A percentile compares a stretch with the other conserved stretches of the same genome.
Evolutionary conservation across 2,329 filamentous ascomycete species (phyloP).

Genomic region (Nigrospora osmanthi): DNA sequence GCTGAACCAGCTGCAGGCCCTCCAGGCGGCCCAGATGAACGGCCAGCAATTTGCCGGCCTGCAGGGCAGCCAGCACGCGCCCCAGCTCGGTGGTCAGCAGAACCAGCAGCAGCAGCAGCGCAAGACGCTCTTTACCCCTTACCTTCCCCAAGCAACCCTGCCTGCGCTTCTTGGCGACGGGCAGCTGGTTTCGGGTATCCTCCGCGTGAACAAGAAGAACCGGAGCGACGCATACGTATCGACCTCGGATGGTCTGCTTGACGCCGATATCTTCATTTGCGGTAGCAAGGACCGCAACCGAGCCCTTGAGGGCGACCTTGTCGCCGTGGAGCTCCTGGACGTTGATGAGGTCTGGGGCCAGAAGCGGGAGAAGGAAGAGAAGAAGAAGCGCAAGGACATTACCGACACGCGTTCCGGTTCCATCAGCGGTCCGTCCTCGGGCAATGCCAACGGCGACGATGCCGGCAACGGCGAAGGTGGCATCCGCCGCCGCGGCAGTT

Average conservation of each 20-base stretch:
- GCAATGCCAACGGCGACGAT: constrained; percentile 52
- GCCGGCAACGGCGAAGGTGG: constrained; percentile 66
- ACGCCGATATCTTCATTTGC: constrained; percentile 98
- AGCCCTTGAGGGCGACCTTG: constrained; percentile 89
- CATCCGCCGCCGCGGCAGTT: constrained; percentile 84
- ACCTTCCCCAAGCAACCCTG: constrained; percentile 87
- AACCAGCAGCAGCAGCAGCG: constrained; percentile 84
- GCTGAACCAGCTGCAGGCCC: constrained; percentile 80
- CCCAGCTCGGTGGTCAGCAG: constrained; percentile 55
- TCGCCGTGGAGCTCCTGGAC: constrained; percentile 91
- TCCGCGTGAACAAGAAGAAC: constrained; percentile 99
- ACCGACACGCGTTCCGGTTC: constrained; percentile 79
- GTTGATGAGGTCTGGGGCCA: constrained; percentile 98
- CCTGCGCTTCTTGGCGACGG: constrained; percentile 86
- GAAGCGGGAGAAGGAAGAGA: constrained; percentile 98
- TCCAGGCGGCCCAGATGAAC: constrained; percentile 81
- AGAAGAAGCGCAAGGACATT: constrained; percentile 99
- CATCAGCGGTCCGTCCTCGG: constrained; percentile 61
- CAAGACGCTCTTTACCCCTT: constrained; percentile 97
- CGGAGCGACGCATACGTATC: constrained; percentile 97
- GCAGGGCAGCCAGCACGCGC: constrained; percentile 65
- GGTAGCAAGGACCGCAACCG: constrained; percentile 98
- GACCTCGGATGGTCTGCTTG: constrained; percentile 75
- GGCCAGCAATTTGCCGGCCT: constrained; percentile 66
- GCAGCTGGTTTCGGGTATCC: constrained; percentile 89